Base-by-base conservation (phyloP, 1,139 yeast species). In the Geotrichum bryndzae region DNA sequence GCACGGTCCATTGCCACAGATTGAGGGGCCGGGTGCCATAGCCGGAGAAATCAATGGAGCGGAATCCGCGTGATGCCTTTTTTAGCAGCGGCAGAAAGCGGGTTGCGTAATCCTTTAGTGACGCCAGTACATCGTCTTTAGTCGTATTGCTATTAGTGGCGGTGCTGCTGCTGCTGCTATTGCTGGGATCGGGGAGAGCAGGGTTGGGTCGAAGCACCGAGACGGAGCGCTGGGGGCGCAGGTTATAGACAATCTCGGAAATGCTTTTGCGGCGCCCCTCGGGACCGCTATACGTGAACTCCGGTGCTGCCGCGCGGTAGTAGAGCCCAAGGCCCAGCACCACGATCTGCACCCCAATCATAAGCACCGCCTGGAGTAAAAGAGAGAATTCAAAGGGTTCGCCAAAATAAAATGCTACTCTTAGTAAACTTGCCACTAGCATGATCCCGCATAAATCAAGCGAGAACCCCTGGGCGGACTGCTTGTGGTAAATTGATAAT, bases 401-500 rank as follows among this genome's bases (percentile, higher is more conserved):
- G 59, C 90, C 85, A 65, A 86, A 74, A 75, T 87, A 91, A 76
- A 89, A 91, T 61, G 85, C 83, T 25, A 91, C 85, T 65, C 96
- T 80, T 53, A 90, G 75, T 4, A 86, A 83, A 56, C 90, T 83
- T 1, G 96, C 88, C 68, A 90, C 80, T 64, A 91, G 74, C 96
- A 91, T 90, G 11, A 96, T 89, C 18, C 92, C 94, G 75, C 97
- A 91, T 15, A 91, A 88, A 73, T 91, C 97, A 27, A 90, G 79
- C 7, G 95, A 86, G 71, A 90, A 90, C 35, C 97, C 97, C 45
- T 82, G 79, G 1, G 94, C 83, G 1, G 91, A 81, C 70, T 84
- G 78, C 53, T 83, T 82, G 58, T 80, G 77, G 68, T 84, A 81
- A 18, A 91, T 90, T 65, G 88, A 81, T 61, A 84, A 77, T 53